Base-by-base conservation (phyloP, 768 basidiomycete genomes). In the Kwoniella mangroviensis region DNA sequence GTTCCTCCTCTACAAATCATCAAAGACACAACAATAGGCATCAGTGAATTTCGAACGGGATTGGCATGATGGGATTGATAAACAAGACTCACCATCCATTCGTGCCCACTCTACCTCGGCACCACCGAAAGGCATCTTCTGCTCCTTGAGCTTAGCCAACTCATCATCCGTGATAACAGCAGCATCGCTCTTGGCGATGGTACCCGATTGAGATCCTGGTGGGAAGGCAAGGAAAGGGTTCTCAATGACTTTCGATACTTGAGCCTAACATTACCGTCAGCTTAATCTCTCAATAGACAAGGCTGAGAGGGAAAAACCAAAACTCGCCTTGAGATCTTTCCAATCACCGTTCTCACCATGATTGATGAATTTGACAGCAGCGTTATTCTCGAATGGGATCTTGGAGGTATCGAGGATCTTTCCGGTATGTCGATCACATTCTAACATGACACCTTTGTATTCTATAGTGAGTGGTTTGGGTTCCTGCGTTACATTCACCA, bases 301-400 rank as follows among this genome's bases (percentile, higher is more conserved):
- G 22, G 11, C 5, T 43, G 41, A 13, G 42, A 19, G 45, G 53
- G 40, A 24, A 53, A 22, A 68, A 55, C 24, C 28, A 21, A 12
- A 26, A 71, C 82, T 66, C 67, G 82, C 83, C 79, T 84, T 84
- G 73, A 84, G 70, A 28, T 76, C 71, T 73, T 83, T 80, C 83
- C 83, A 84, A 64, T 84, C 83, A 11, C 73, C 75, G 40, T 79
- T 74, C 24, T 78, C 71, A n/a, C 81, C 81, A 19, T 68, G 75
- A 28, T 75, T 74, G 34, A 71, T 63, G 71, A 84, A 83, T 65
- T 79, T 80, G 64, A 84, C 60, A 5, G 81, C 78, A n/a, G 78
- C 64, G 21, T 77, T 71, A 2, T 68, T 64, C 40, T 79, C 73
- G 63, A 80, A 82, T 10, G 72, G 70, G 41, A 84, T 61, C 56